These are phyloP conservation scores for Solanum lycopersicoides DNA, from an alignment of 257 asterid genomes.

Conservation along the genomic window DNA sequence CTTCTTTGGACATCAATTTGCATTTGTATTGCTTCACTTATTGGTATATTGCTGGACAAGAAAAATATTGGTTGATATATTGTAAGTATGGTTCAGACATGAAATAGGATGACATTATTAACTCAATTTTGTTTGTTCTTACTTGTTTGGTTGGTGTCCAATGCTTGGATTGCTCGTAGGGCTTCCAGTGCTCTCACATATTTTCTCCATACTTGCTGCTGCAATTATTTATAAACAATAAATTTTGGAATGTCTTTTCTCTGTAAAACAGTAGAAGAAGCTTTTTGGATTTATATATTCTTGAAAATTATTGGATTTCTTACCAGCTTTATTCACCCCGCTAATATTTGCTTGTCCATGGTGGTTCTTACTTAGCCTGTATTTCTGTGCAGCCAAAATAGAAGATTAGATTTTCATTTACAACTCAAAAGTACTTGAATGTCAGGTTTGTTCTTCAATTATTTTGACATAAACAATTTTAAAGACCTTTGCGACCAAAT, in stretches of 20 bases:
- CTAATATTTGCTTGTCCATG: conserved; percentile 56
- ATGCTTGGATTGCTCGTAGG: conserved; percentile 34
- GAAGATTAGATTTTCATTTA: not conserved
- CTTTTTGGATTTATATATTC: not conserved
- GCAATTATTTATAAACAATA: conserved; percentile 18
- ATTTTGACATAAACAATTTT: not conserved
- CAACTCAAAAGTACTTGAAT: not conserved
- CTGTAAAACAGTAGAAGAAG: not conserved
- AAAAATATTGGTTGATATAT: not conserved
- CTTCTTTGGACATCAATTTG: conserved; percentile 83
- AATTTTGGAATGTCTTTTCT: conserved; percentile 2
- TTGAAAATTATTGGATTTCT: conserved; percentile 11
- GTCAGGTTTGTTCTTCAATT: not conserved
- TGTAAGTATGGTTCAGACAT: not conserved
- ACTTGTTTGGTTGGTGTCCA: conserved; percentile 51
- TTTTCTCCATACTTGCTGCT: conserved; percentile 46
- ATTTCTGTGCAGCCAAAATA: conserved; percentile 48
- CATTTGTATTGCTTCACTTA: conserved; percentile 70
- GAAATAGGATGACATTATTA: not conserved
- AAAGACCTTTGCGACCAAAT: not conserved
- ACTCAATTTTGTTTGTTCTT: conserved; percentile 4
- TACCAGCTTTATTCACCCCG: conserved; percentile 65
- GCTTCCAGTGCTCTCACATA: conserved; percentile 40
- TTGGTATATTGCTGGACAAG: conserved; percentile 49
- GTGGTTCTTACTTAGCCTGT: conserved; percentile 78